phyloP scores from a whole-genome alignment of 225 moss, liverwort and hornwort species.

The Bryoerythrophyllum caledonicum region DNA sequence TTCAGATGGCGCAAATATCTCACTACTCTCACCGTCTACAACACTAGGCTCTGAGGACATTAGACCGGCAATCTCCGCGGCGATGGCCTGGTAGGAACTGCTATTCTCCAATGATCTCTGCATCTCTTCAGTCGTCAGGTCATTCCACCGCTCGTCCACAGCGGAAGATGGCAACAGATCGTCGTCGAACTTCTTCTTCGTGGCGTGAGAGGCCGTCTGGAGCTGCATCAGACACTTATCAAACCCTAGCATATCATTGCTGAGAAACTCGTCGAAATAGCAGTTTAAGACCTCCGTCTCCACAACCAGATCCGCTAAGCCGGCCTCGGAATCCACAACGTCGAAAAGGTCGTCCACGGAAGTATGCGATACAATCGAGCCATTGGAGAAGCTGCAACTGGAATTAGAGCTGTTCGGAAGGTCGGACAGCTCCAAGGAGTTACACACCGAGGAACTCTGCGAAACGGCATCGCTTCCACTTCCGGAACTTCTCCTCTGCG shows the following conservation, averaged over 20 bases:
- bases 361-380: slow-evolving; percentile 1
- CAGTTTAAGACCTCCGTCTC: background rate
- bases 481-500: background rate
- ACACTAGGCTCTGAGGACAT: slow-evolving; percentile 20
- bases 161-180: background rate
- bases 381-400: background rate
- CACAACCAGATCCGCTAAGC: background rate
- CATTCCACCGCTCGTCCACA: slow-evolving; percentile 20
- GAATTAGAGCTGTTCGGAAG: background rate
- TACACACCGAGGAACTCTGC: background rate
- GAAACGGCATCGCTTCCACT: background rate
- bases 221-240: slow-evolving; percentile 13
- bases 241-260: background rate
- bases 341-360: slow-evolving; percentile 6
- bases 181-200: background rate
- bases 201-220: slow-evolving; percentile 23
- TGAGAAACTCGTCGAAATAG: slow-evolving; percentile 21
- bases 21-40: background rate
- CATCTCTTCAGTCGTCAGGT: slow-evolving; percentile 22
- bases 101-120: background rate
- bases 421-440: background rate
- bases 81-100: slow-evolving; percentile 24
- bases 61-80: slow-evolving; percentile 29
- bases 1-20: slow-evolving; percentile 30
- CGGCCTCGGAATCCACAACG: slow-evolving; percentile 5